Percentiles rank a stretch among this genome's conserved stretches.
Evolutionary conservation across 805 yeast species (phyloP).

Genomic region (Cyberlindnera amylophila): DNA sequence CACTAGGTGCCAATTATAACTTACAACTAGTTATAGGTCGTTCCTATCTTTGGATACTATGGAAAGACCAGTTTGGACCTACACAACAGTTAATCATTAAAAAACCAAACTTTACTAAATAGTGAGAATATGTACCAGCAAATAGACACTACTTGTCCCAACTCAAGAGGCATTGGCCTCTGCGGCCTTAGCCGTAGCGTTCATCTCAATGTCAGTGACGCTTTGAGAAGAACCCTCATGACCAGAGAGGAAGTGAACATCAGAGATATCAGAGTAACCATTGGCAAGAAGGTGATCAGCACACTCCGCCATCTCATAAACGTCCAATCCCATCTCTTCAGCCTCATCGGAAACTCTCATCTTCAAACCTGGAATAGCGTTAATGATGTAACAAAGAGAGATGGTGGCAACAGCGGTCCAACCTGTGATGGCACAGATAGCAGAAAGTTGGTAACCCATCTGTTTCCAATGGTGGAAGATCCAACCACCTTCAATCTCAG

Average conservation of each 20-base stretch:
- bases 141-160: no score
- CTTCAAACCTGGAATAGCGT: slow-evolving; percentile 47
- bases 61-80: no score
- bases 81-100: no score
- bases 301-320: slow-evolving; percentile 47
- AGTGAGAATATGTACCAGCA: no score
- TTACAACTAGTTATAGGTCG: no score
- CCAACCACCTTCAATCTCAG: slow-evolving; percentile 92
- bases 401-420: slow-evolving; percentile 45
- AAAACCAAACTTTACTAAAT: no score
- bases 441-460: slow-evolving; percentile 84
- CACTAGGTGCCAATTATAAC: no score
- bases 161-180: no score
- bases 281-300: slow-evolving; percentile 30
- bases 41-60: no score
- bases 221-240: slow-evolving; percentile 6
- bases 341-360: slow-evolving; percentile 42
- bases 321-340: slow-evolving; percentile 50
- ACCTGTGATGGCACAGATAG: slow-evolving; percentile 32
- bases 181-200: background rate
- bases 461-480: slow-evolving; percentile 86
- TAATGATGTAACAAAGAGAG: slow-evolving; percentile 42
- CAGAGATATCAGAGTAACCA: slow-evolving; percentile 1
- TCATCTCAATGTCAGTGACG: slow-evolving; percentile 4
- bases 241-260: slow-evolving; percentile 19